Evolutionary conservation across 2,329 filamentous ascomycete genomes (phyloP).

Genomic region (Aspergillus neotritici): DNA sequence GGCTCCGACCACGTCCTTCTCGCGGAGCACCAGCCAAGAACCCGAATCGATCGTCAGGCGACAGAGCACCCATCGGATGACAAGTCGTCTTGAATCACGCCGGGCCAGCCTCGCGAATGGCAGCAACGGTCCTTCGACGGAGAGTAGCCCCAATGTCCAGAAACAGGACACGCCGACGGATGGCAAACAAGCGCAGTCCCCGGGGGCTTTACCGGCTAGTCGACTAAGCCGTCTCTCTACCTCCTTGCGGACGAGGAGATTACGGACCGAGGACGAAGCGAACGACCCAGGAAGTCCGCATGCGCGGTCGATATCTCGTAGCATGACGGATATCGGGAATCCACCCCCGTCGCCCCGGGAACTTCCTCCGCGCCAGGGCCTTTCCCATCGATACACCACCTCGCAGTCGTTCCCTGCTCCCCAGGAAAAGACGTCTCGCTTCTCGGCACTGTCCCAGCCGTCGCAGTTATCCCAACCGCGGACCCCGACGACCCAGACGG

Average conservation of each 20-base stretch:
- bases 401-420: conserved; percentile 21
- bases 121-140: conserved; percentile 12
- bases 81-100: conserved; percentile 36
- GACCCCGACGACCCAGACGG: conserved; percentile 28
- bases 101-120: conserved; percentile 33
- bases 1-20: conserved; percentile 27
- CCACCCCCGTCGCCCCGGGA: conserved; percentile 22
- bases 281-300: conserved; percentile 26
- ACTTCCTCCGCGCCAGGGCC: conserved; percentile 29
- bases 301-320: conserved; percentile 37
- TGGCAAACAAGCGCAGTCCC: conserved; percentile 9
- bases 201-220: conserved; percentile 24
- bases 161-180: conserved; percentile 6
- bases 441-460: conserved; percentile 20
- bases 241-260: conserved; percentile 33
- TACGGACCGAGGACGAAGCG: conserved; percentile 33
- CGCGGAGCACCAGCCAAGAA: conserved; percentile 37
- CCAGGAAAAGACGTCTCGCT: conserved; percentile 18
- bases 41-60: conserved; percentile 26
- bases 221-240: conserved; percentile 39
- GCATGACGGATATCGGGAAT: conserved; percentile 38
- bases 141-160: conserved; percentile 6
- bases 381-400: conserved; percentile 24
- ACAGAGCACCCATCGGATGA: conserved; percentile 23
- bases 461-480: conserved; percentile 23